Conservation (phyloP, 2,329 filamentous ascomycete genomes). For the Boeremia lycopersici region DNA sequence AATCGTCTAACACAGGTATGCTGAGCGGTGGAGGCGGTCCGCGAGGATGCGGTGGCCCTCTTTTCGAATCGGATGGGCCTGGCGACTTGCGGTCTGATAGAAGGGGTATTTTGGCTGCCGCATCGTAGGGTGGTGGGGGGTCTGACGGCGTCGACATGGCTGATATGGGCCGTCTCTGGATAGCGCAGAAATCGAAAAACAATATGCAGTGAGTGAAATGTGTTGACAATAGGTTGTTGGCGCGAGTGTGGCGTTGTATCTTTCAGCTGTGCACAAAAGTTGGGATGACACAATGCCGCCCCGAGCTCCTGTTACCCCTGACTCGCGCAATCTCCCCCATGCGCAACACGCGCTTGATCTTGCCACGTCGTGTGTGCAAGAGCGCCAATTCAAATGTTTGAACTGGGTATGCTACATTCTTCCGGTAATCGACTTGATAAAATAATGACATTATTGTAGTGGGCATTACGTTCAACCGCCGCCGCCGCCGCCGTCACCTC, state of each 20-base stretch:
- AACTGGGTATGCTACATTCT: too few relatives aligned
- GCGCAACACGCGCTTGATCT: neutral
- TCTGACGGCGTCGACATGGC: constrained; percentile 13
- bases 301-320: constrained; percentile 7
- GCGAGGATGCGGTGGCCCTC: constrained; percentile 61
- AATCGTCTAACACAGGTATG: constrained; percentile 76
- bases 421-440: too few relatives aligned
- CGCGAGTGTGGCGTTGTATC: neutral
- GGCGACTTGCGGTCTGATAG: constrained; percentile 25
- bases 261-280: constrained; percentile 14
- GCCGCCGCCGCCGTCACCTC: constrained; percentile 8
- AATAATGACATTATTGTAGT: neutral
- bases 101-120: constrained; percentile 35
- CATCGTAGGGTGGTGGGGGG: constrained; percentile 53
- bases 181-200: neutral
- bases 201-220: constrained; percentile 3
- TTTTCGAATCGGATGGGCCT: constrained; percentile 20
- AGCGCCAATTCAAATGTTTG: neutral
- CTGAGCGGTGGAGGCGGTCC: constrained; percentile 71
- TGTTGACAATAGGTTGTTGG: neutral
- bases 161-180: neutral
- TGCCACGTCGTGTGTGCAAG: neutral
- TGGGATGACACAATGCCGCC: constrained; percentile 11
- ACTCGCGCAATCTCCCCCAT: constrained; percentile 1
- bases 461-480: neutral